Evolutionary conservation across 2,329 filamentous ascomycete genomes (phyloP).

Genomic region (Colletotrichum melonis): DNA sequence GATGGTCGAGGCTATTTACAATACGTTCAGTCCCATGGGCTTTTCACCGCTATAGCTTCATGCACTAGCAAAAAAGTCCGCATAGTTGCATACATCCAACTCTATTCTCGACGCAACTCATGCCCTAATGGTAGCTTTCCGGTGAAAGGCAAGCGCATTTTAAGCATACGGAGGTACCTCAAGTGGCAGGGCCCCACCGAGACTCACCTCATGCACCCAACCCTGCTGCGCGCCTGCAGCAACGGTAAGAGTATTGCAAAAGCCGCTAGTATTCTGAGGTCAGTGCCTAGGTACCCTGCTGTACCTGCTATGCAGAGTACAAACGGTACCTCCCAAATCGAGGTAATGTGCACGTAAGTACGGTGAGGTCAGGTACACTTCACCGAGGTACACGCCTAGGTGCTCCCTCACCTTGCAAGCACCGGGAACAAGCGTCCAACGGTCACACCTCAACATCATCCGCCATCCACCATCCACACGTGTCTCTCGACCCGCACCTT

Average conservation of each 20-base stretch:
- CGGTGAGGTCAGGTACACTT: background rate
- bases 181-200: background rate
- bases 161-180: background rate
- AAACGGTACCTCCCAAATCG: background rate
- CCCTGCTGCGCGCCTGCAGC: background rate
- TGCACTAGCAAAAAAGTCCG: background rate
- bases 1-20: background rate
- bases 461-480: slow-evolving; percentile 1
- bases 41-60: background rate
- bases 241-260: background rate
- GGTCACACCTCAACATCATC: background rate
- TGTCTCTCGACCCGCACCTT: slow-evolving; percentile 1
- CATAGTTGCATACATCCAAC: background rate
- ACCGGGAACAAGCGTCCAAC: background rate
- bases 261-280: background rate
- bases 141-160: too few species aligned
- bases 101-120: background rate
- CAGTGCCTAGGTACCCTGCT: background rate
- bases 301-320: background rate
- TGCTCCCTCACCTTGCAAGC: background rate
- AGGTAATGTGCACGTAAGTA: background rate
- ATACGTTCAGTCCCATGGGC: background rate
- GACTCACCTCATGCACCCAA: background rate
- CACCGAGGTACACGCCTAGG: background rate
- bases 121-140: background rate